A percentile compares a stretch with the other conserved stretches of the same genome.
phyloP scores from a whole-genome alignment of 2,329 filamentous ascomycete species.

The Trichoderma cornu-damae region DNA sequence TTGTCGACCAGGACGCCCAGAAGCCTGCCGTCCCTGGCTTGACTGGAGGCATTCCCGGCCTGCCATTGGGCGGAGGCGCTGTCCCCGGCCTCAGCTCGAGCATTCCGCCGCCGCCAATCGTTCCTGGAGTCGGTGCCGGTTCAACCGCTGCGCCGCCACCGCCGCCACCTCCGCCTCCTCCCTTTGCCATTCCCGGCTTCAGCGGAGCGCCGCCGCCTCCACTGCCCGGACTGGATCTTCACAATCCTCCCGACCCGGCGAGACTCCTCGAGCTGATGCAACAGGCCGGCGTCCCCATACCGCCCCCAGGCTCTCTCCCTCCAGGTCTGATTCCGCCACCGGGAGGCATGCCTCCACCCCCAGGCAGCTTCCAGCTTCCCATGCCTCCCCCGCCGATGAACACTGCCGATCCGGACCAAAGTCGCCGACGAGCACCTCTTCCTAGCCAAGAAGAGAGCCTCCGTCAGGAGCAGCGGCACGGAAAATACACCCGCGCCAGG shows the following conservation, averaged over 20 bases:
- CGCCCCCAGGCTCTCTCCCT: slow-evolving; percentile 45
- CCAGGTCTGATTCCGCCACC: slow-evolving; percentile 43
- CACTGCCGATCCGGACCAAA: slow-evolving; percentile 30
- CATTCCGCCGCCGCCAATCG: slow-evolving; percentile 40
- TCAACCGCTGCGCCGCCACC: slow-evolving; percentile 39
- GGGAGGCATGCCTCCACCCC: slow-evolving; percentile 32
- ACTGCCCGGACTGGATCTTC: slow-evolving; percentile 53
- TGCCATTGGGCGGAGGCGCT: slow-evolving; percentile 39
- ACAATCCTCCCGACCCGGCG: slow-evolving; percentile 56
- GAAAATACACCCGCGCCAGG: slow-evolving; percentile 53
- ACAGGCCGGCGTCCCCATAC: slow-evolving; percentile 58
- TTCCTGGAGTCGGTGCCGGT: slow-evolving; percentile 47
- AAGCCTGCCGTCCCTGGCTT: slow-evolving; percentile 41
- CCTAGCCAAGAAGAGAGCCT: slow-evolving; percentile 82
- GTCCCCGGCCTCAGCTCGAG: slow-evolving; percentile 42
- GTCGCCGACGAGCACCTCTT: slow-evolving; percentile 58
- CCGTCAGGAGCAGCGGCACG: slow-evolving; percentile 66
- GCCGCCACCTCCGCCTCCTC: slow-evolving; percentile 41
- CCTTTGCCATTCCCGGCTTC: slow-evolving; percentile 49
- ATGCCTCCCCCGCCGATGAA: slow-evolving; percentile 39
- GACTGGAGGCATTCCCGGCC: slow-evolving; percentile 46
- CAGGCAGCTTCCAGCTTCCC: slow-evolving; percentile 32
- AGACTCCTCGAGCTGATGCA: slow-evolving; percentile 61
- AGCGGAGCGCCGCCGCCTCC: slow-evolving; percentile 45
- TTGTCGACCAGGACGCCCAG: slow-evolving; percentile 79